phyloP scores from a whole-genome alignment of 2,329 filamentous ascomycete genomes.

The Cytospora chrysosperma region DNA sequence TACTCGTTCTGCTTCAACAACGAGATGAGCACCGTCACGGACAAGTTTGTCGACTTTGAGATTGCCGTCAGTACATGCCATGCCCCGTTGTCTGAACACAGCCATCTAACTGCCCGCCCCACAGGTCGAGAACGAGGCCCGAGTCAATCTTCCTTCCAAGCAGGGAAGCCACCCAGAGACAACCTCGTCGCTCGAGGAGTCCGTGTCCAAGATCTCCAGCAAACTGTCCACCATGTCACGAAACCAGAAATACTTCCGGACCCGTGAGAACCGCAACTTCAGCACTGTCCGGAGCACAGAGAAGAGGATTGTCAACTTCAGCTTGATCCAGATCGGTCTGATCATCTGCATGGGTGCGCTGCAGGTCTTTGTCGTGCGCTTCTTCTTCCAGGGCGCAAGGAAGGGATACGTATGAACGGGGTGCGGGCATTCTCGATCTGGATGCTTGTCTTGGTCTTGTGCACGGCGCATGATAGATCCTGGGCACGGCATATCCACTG shows the following conservation, averaged over 20 bases:
- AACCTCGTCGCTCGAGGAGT: conserved; percentile 85
- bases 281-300: conserved; percentile 97
- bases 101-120: conserved; percentile 18
- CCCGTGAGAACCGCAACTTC: conserved; percentile 97
- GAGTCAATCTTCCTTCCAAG: conserved; percentile 80
- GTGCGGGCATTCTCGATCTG: conserved; percentile 10
- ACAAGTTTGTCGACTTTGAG: conserved; percentile 98
- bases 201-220: conserved; percentile 89
- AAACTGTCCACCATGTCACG: conserved; percentile 91
- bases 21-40: conserved; percentile 94
- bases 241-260: conserved; percentile 99
- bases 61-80: conserved; percentile 67
- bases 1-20: conserved; percentile 99
- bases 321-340: conserved; percentile 84
- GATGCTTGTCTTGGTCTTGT: conserved; percentile 25
- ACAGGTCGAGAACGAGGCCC: conserved; percentile 87
- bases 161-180: conserved; percentile 87
- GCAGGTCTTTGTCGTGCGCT: conserved; percentile 95
- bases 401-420: conserved; percentile 65
- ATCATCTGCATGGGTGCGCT: conserved; percentile 94
- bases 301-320: conserved; percentile 94
- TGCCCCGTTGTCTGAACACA: not conserved
- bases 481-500: conserved; percentile 1
- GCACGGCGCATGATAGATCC: conserved; percentile 27
- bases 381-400: conserved; percentile 90